A percentile compares a stretch with the other conserved stretches of the same genome.
phyloP scores from a whole-genome alignment of 306 rosid species.

The Purshia tridentata region DNA sequence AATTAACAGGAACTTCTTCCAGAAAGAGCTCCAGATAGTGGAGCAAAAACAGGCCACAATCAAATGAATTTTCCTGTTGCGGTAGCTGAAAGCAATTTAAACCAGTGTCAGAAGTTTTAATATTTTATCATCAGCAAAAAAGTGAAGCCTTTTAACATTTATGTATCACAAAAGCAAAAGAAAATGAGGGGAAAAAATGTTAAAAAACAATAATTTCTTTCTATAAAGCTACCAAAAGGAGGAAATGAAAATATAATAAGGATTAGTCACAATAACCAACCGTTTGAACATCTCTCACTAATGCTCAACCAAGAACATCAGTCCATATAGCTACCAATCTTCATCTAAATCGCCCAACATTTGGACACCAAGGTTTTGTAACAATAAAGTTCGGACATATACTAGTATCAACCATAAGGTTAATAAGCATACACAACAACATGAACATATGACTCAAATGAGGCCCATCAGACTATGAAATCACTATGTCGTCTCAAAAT shows the following conservation, averaged over 20 bases:
- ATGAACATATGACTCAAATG: neutral
- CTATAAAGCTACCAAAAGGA: too few species aligned
- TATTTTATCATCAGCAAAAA: neutral
- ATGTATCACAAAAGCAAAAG: neutral
- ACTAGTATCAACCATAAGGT: neutral
- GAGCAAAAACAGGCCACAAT: slow-evolving; percentile 91
- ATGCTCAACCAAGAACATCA: neutral
- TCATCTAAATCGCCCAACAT: neutral
- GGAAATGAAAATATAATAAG: neutral
- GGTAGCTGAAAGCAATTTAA: slow-evolving; percentile 64
- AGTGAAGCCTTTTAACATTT: neutral
- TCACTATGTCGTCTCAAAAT: neutral
- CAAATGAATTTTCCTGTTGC: slow-evolving; percentile 88
- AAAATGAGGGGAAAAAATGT: neutral
- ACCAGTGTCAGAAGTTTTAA: slow-evolving; percentile 16
- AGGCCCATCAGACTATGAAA: neutral
- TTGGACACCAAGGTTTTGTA: neutral
- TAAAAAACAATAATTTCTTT: too few species aligned
- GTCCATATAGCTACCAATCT: too few species aligned
- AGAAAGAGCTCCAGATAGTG: slow-evolving; percentile 93
- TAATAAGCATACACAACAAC: neutral
- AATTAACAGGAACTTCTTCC: slow-evolving; percentile 69
- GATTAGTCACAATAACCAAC: neutral
- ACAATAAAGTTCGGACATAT: neutral
- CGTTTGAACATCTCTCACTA: neutral